These are phyloP conservation scores for Curvularia lunata DNA, from an alignment of 2,329 filamentous ascomycete genomes.

Conservation along the genomic window DNA sequence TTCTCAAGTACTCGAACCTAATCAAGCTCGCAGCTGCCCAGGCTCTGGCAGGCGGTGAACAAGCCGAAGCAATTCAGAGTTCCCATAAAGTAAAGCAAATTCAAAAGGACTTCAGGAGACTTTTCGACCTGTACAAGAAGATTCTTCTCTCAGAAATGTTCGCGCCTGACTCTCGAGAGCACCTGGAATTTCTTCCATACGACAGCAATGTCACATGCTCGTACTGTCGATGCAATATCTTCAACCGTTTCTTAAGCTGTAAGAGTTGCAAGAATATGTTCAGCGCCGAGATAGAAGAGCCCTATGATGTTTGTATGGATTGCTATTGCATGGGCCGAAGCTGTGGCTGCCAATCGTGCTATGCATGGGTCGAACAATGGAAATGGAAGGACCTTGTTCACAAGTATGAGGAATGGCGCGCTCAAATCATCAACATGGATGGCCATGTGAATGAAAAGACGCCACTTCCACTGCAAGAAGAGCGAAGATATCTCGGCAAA, in stretches of 20 bases:
- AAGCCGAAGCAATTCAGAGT: conserved; percentile 48
- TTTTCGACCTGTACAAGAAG: conserved; percentile 79
- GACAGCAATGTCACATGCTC: conserved; percentile 94
- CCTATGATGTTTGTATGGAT: conserved; percentile 97
- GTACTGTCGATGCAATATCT: conserved; percentile 94
- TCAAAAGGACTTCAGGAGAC: conserved; percentile 79
- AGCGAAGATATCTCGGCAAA: conserved; percentile 69
- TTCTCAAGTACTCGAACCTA: conserved; percentile 74
- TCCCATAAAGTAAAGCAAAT: conserved; percentile 69
- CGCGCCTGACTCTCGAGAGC: conserved; percentile 68
- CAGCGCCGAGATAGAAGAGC: conserved; percentile 74
- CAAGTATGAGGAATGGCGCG: conserved; percentile 83
- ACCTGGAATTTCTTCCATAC: conserved; percentile 78
- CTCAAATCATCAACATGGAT: conserved; percentile 75
- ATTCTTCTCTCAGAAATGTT: conserved; percentile 89
- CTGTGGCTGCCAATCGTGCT: conserved; percentile 82
- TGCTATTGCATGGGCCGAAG: conserved; percentile 98
- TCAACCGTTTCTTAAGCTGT: conserved; percentile 95
- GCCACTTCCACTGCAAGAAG: conserved; percentile 73
- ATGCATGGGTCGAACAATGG: conserved; percentile 94
- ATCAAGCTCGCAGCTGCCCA: conserved; percentile 65
- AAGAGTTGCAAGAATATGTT: conserved; percentile 76
- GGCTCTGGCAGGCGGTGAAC: conserved; percentile 53
- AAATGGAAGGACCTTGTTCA: conserved; percentile 77
- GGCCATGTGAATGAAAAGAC: conserved; percentile 69